Conservation (phyloP, 768 basidiomycete species). For the Guyanaporus albipodus region DNA sequence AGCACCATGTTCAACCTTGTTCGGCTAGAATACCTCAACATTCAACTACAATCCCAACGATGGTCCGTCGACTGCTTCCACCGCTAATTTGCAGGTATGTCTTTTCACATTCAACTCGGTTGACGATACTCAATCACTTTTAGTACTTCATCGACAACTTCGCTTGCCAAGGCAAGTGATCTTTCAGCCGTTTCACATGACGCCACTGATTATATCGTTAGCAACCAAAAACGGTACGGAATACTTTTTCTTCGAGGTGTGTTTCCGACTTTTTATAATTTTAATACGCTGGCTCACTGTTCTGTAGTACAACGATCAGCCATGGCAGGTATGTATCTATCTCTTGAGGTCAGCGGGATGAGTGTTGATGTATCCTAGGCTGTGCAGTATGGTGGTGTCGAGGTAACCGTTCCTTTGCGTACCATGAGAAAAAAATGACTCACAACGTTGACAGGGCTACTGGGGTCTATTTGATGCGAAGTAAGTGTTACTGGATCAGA, state of each 20-base stretch:
- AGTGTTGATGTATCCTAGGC: conserved; percentile 37
- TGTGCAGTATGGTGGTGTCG: conserved; percentile 74
- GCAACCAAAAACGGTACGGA: conserved; percentile 77
- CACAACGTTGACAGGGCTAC: conserved; percentile 34
- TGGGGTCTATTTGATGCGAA: conserved; percentile 68
- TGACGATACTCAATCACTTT: conserved; percentile 5
- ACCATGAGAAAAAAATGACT: conserved; percentile 6
- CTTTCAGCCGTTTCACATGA: not conserved
- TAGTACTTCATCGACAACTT: conserved; percentile 83
- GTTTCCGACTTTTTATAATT: conserved; percentile 8
- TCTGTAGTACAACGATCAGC: conserved; percentile 65
- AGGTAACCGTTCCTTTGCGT: conserved; percentile 32
- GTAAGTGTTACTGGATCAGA: conserved; percentile 30
- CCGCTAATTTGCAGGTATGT: conserved; percentile 53
- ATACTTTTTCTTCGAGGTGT: conserved; percentile 85
- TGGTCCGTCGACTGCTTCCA: conserved; percentile 63
- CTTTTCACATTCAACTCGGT: not conserved
- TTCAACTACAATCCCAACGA: conserved; percentile 51
- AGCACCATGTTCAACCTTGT: not conserved
- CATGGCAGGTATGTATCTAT: conserved; percentile 61
- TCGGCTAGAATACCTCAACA: conserved; percentile 53
- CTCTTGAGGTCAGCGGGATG: not conserved
- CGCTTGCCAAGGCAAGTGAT: conserved; percentile 51
- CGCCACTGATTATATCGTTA: conserved; percentile 9
- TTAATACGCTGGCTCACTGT: conserved; percentile 1